Percentiles rank a stretch among this genome's conserved stretches.
phyloP scores from a whole-genome alignment of 169 alveolate genomes.

The Plasmodium relictum region DNA sequence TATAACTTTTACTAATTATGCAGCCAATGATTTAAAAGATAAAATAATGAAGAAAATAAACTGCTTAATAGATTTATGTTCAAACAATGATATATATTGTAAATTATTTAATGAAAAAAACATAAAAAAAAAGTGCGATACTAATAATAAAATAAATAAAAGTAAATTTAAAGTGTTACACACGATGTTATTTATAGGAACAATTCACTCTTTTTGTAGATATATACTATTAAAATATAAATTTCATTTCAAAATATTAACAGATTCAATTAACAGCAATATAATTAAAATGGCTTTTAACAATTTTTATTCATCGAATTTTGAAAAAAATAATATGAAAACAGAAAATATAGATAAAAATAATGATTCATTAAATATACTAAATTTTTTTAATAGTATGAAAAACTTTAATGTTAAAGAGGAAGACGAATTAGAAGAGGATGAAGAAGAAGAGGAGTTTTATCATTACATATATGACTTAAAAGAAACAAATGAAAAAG shows the following conservation, averaged over 20 bases:
- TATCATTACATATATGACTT: slow-evolving; percentile 36
- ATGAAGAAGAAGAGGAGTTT: slow-evolving; percentile 3
- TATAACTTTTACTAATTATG: slow-evolving; percentile 82
- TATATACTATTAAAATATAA: slow-evolving; percentile 71
- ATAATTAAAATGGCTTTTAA: slow-evolving; percentile 49
- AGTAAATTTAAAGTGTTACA: slow-evolving; percentile 33
- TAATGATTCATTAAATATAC: neutral
- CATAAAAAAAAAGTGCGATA: slow-evolving; percentile 9
- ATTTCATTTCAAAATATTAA: slow-evolving; percentile 63
- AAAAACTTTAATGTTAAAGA: slow-evolving; percentile 13
- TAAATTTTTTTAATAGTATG: slow-evolving; percentile 14
- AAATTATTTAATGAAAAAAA: slow-evolving; percentile 18
- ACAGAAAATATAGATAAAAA: neutral
- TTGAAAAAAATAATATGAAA: neutral
- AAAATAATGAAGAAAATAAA: slow-evolving; percentile 63
- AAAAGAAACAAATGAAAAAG: slow-evolving; percentile 6
- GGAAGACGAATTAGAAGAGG: slow-evolving; percentile 19
- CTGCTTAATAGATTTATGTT: slow-evolving; percentile 38
- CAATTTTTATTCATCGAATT: neutral
- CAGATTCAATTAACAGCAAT: slow-evolving; percentile 29
- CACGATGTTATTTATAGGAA: slow-evolving; percentile 75
- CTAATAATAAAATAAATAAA: slow-evolving; percentile 16
- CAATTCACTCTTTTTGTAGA: slow-evolving; percentile 82
- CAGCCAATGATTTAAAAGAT: slow-evolving; percentile 82
- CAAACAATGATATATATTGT: slow-evolving; percentile 14